Base-by-base conservation (phyloP, 805 yeast species). In the Suhomyces tanzawaensis region DNA sequence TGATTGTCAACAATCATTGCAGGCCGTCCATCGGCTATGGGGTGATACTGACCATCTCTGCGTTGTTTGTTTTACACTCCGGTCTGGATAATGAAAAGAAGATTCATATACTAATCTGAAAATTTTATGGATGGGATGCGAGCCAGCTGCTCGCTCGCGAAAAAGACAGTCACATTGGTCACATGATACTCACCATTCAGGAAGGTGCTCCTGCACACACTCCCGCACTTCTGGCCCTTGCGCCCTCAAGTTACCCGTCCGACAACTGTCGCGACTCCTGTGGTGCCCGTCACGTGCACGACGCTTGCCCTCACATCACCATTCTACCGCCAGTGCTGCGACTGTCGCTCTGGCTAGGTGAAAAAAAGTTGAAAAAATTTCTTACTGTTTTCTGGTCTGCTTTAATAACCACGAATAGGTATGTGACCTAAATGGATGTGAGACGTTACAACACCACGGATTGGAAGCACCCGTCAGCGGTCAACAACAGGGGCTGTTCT, bases 11-110 rank as follows among this genome's bases (percentile, higher is more conserved):
- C 19, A n/a, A 32, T 24, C 34, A 19, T 8, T 13, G 23, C 19
- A 30, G 19, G n/a, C 23, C 26, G 13, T n/a, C 24, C 17, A 22
- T 26, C 34, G 36, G 29, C 19, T 24, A 16, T 25, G 7, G 15
- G 24, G 28, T 26, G 36, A 75, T 81, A 86, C 95, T 77, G 85
- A 86, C 95, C 97, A 90, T 90, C 98, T 85, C 96, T 89, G 96
- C 79, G 91, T 79, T 76, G 63, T 63, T 58, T 44, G 52, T 54
- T 56, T 62, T 71, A 83, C 93, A 88, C 98, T 90, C 98, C 98
- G 98, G 98, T 88, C 87, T 73, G 54, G 41, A 39, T 34, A 31
- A 35, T 29, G 32, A 37, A 33, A 35, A 35, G 33, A 7, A 29
- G 11, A 21, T 15, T 22, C n/a, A 21, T 7, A 21, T 31, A 28